Conservation (phyloP, 2,329 filamentous ascomycete genomes). For the Diaporthe citriasiana region DNA sequence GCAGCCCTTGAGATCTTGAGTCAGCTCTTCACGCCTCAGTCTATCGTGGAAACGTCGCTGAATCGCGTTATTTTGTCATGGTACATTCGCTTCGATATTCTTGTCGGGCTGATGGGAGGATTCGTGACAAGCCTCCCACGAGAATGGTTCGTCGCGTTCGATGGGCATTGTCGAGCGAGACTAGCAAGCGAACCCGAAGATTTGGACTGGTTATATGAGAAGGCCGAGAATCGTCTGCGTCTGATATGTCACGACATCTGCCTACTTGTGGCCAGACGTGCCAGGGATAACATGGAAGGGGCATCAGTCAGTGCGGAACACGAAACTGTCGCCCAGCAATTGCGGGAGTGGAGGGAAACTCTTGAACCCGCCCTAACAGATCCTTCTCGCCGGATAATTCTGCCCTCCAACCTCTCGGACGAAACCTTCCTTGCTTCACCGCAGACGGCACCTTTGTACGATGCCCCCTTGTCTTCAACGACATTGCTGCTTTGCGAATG, state of each 20-base stretch:
- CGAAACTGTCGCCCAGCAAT: constrained; percentile 61
- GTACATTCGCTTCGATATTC: constrained; percentile 91
- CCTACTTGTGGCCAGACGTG: constrained; percentile 78
- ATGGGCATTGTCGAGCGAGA: constrained; percentile 74
- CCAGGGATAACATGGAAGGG: constrained; percentile 72
- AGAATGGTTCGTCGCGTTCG: constrained; percentile 81
- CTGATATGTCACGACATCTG: constrained; percentile 86
- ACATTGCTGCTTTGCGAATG: constrained; percentile 84
- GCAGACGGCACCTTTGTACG: constrained; percentile 66
- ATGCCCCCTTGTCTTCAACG: constrained; percentile 78
- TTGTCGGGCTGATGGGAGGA: constrained; percentile 85
- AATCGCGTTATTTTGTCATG: constrained; percentile 84
- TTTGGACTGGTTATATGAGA: constrained; percentile 76
- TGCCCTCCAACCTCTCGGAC: constrained; percentile 64
- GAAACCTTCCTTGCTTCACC: constrained; percentile 83
- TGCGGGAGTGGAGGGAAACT: constrained; percentile 63
- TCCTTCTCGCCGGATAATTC: constrained; percentile 71
- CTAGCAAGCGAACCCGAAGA: constrained; percentile 71
- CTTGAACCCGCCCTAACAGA: constrained; percentile 75
- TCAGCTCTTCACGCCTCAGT: constrained; percentile 82
- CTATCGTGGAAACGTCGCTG: constrained; percentile 77
- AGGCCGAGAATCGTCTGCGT: constrained; percentile 75
- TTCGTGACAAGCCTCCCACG: constrained; percentile 80
- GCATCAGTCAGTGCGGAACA: constrained; percentile 77
- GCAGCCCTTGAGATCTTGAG: constrained; percentile 87